A percentile compares a stretch with the other conserved stretches of the same genome.
Conservation (phyloP, 2,329 filamentous ascomycete species). For the Huntiella savannae region DNA sequence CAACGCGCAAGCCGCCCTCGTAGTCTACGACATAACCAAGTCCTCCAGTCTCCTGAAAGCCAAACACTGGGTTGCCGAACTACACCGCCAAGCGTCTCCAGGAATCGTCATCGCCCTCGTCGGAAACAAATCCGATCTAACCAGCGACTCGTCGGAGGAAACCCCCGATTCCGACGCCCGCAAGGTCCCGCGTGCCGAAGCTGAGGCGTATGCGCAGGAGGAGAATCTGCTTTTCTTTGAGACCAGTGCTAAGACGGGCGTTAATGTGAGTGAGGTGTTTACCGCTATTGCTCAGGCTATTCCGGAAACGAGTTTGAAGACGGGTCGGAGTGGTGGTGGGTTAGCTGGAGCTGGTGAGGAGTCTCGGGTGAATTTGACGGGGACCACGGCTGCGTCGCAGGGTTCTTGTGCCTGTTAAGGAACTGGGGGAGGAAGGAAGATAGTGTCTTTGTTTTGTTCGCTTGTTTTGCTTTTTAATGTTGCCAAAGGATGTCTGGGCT, state of each 20-base stretch:
- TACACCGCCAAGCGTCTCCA: conserved; percentile 87
- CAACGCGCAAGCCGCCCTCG: conserved; percentile 90
- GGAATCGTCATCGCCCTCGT: conserved; percentile 95
- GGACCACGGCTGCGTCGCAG: conserved; percentile 55
- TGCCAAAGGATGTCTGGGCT: background rate
- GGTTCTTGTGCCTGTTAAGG: conserved; percentile 73
- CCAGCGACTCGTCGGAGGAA: conserved; percentile 34
- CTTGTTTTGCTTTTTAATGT: background rate
- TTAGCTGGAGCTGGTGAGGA: conserved; percentile 40
- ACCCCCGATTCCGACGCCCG: conserved; percentile 50
- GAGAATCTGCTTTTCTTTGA: conserved; percentile 92
- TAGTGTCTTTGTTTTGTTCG: conserved; percentile 5
- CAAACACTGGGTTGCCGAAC: conserved; percentile 95
- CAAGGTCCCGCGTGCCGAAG: conserved; percentile 81
- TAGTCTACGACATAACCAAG: conserved; percentile 97
- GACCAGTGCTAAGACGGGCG: conserved; percentile 89
- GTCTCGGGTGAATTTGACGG: conserved; percentile 66
- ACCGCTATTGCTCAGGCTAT: conserved; percentile 97
- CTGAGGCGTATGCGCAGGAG: conserved; percentile 83
- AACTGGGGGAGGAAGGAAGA: background rate
- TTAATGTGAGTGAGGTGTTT: conserved; percentile 90
- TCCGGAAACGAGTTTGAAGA: conserved; percentile 88
- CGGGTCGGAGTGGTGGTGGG: conserved; percentile 29
- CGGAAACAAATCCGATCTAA: conserved; percentile 90
- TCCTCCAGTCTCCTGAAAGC: conserved; percentile 88